Evolutionary conservation across 2,329 filamentous ascomycete species (phyloP).

Genomic region (Xylariaceae sp.): DNA sequence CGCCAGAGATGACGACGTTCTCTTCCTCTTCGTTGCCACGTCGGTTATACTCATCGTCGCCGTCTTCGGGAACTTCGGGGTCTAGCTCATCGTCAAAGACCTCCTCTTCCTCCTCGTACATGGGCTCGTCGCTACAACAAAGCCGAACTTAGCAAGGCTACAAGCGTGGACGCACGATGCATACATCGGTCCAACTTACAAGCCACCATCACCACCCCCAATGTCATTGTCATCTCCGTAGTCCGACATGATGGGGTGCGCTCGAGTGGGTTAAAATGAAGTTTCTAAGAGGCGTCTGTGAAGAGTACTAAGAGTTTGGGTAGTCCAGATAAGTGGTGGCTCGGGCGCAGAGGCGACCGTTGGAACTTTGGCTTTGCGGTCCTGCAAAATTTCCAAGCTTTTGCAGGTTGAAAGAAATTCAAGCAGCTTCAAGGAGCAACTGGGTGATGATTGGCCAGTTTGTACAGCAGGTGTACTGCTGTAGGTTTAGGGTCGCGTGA

Average conservation of each 20-base stretch:
- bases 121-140: constrained; percentile 58
- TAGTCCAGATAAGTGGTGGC: constrained; percentile 2
- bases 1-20: constrained; percentile 56
- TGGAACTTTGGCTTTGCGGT: too few relatives aligned
- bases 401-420: constrained; percentile 25
- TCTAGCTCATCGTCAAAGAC: constrained; percentile 53
- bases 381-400: constrained; percentile 24
- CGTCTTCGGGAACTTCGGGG: constrained; percentile 47
- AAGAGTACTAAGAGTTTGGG: too few relatives aligned
- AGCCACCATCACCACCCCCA: constrained; percentile 19
- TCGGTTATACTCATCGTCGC: constrained; percentile 45
- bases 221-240: constrained; percentile 29
- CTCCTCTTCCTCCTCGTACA: constrained; percentile 62
- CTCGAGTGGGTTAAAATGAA: constrained; percentile 9
- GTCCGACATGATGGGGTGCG: constrained; percentile 26
- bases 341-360: constrained; percentile 8
- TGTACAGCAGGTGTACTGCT: too few relatives aligned
- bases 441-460: constrained; percentile 7
- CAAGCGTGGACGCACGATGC: constrained; percentile 12
- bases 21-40: constrained; percentile 53
- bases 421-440: not conserved
- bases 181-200: constrained; percentile 9
- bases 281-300: too few relatives aligned
- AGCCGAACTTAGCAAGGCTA: constrained; percentile 31
- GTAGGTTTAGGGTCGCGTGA: too few relatives aligned